Base-by-base conservation (phyloP, 2,329 filamentous ascomycete species). In the Xylariaceae sp. region DNA sequence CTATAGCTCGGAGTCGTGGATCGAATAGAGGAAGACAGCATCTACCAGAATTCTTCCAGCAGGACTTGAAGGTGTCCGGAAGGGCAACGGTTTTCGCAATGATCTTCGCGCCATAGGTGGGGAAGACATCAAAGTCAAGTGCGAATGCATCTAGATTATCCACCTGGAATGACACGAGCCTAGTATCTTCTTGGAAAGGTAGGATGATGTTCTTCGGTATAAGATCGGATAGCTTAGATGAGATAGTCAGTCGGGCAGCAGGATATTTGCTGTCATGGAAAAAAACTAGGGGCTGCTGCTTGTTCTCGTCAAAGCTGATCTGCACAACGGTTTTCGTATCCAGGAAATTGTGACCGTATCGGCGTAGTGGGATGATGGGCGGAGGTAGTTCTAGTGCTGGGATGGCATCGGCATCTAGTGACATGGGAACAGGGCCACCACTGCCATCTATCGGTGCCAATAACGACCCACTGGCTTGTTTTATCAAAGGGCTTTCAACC, bases 231-330 rank as follows among this genome's bases (percentile, higher is more conserved):
- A 90, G 83, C 71, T 99, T 97, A 44, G 92, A 96, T 0, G 94
- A 97, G 57, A 99, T 95, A 0, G 94, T 97, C 53, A 99, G 80
- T 50, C 94, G 86, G 50, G 94, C 90, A 26, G 94, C 94, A 19
- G 94, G 94, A 66, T 99, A 96, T 70, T 96, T 96, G 68, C 89
- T 91, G 64, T 95, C 89, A 68, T 96, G 92, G 74, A 97, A 96
- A 73, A 99, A 99, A n/a, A 88, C 74, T 50, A 99, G 85, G 0
- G 94, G 88, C 54, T 80, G 80, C 48, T 94, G 83, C 48, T 80
- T 84, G 30, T 82, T 76, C 57, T 87, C 86, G 50, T 92, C 89
- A 65, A 99, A 97, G 63, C 81, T 89, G 60, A 99, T 87, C 65
- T 96, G 89, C 9, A 99, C 85, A 60, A 96, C 95, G 0, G 91